Percentiles rank a stretch among this genome's conserved stretches.
These are phyloP conservation scores for Colletotrichum endophyticum DNA, from an alignment of 2,329 filamentous ascomycete genomes.

Conservation along the genomic window DNA sequence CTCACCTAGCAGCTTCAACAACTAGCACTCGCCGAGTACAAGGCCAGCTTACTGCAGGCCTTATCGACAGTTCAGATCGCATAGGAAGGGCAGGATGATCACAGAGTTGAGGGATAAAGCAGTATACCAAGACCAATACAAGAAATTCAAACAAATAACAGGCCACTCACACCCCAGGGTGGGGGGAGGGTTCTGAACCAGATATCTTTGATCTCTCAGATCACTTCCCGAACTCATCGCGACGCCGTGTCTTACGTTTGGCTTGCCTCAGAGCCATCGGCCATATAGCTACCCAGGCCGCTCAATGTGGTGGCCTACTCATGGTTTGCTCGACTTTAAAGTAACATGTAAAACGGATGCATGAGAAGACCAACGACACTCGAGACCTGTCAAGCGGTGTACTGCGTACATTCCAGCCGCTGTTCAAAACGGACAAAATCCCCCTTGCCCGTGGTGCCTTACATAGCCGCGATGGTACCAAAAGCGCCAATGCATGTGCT, in stretches of 20 bases:
- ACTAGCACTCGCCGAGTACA: too few species aligned
- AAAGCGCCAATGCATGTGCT: not conserved
- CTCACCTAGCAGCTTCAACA: too few species aligned
- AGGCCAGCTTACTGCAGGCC: too few species aligned
- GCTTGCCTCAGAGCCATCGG: not conserved
- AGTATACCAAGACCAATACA: too few species aligned
- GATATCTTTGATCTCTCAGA: not conserved
- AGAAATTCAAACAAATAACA: too few species aligned
- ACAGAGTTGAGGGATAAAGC: too few species aligned
- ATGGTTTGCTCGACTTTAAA: not conserved
- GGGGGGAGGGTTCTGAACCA: too few species aligned
- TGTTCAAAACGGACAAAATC: not conserved
- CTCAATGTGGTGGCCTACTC: not conserved
- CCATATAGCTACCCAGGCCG: not conserved
- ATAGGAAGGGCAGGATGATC: too few species aligned
- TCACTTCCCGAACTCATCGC: not conserved
- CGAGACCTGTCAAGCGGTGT: not conserved
- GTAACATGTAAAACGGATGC: not conserved
- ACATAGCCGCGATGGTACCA: constrained; percentile 12
- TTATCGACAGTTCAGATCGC: too few species aligned
- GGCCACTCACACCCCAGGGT: too few species aligned
- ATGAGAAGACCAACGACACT: not conserved
- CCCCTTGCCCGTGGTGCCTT: not conserved
- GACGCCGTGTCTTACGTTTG: not conserved
- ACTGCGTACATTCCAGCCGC: not conserved